Conservation (phyloP, 2,329 filamentous ascomycete species). For the Phialophora verrucosa region DNA sequence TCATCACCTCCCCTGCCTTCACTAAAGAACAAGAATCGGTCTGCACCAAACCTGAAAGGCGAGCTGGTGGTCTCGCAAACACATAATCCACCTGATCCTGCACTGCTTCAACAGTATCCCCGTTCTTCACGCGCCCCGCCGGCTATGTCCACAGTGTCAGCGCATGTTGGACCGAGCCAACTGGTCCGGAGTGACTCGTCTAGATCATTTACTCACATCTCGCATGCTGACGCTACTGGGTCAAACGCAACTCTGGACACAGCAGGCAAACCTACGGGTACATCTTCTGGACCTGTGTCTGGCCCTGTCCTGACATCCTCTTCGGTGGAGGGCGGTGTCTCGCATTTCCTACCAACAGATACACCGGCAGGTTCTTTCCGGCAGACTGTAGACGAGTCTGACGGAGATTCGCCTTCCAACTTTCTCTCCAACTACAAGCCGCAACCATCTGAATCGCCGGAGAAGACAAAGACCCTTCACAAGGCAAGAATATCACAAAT, state of each 20-base stretch:
- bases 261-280: conserved; percentile 43
- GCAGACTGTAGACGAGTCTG: conserved; percentile 48
- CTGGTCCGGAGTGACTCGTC: conserved; percentile 36
- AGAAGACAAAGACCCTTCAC: conserved; percentile 40
- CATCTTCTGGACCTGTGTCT: conserved; percentile 40
- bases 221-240: conserved; percentile 46
- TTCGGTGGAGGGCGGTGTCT: conserved; percentile 56
- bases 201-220: conserved; percentile 41
- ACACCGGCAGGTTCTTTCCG: conserved; percentile 35
- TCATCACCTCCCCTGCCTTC: conserved; percentile 33
- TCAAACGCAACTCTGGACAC: conserved; percentile 42
- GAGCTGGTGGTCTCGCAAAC: conserved; percentile 19
- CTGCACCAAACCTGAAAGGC: conserved; percentile 35
- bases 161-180: conserved; percentile 48
- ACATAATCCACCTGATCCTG: conserved; percentile 33
- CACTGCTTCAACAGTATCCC: conserved; percentile 41
- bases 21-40: conserved; percentile 33
- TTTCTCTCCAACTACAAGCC: conserved; percentile 56
- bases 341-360: conserved; percentile 50
- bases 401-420: conserved; percentile 53
- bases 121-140: conserved; percentile 53
- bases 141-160: conserved; percentile 57
- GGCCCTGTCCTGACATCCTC: conserved; percentile 47
- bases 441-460: conserved; percentile 52
- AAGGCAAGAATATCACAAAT: conserved; percentile 42